Evolutionary conservation across 495 filamentous ascomycete species (phyloP).

Genomic region (Lasiosphaeris hirsuta): DNA sequence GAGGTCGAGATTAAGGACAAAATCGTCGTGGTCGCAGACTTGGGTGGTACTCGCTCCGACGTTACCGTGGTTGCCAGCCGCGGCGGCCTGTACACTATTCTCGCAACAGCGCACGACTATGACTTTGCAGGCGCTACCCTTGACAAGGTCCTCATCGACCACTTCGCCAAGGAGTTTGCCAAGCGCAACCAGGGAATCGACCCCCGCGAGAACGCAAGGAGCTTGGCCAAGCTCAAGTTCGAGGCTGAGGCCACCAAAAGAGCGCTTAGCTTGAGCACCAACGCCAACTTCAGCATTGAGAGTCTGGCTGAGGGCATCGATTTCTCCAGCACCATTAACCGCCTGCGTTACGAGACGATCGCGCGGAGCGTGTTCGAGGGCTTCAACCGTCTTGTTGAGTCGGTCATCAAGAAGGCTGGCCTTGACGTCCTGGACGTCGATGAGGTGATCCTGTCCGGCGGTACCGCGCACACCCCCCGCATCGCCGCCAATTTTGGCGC

Average conservation of each 20-base stretch:
- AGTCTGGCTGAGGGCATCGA: constrained; percentile 83
- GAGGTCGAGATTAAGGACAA: constrained; percentile 76
- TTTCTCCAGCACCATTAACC: constrained; percentile 86
- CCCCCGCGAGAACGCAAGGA: constrained; percentile 73
- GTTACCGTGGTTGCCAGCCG: constrained; percentile 84
- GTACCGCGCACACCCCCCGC: constrained; percentile 88
- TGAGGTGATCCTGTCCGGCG: constrained; percentile 91
- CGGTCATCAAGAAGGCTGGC: constrained; percentile 84
- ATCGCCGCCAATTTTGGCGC: constrained; percentile 70
- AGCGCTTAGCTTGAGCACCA: constrained; percentile 80
- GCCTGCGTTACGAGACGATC: constrained; percentile 89
- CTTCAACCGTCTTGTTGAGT: constrained; percentile 79
- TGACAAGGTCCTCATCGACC: constrained; percentile 86
- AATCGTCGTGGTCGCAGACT: constrained; percentile 85
- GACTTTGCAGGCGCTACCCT: constrained; percentile 77
- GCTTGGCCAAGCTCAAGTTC: constrained; percentile 86
- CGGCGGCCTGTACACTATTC: constrained; percentile 93
- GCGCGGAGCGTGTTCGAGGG: constrained; percentile 77
- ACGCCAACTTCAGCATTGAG: constrained; percentile 88
- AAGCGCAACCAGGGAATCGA: constrained; percentile 86
- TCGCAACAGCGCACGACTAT: constrained; percentile 93
- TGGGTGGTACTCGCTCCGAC: constrained; percentile 91
- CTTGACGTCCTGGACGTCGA: constrained; percentile 91
- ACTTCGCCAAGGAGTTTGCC: constrained; percentile 97
- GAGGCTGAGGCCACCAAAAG: constrained; percentile 89